Conservation (phyloP, 1,139 yeast species). For the Zygosaccharomyces sapae region DNA sequence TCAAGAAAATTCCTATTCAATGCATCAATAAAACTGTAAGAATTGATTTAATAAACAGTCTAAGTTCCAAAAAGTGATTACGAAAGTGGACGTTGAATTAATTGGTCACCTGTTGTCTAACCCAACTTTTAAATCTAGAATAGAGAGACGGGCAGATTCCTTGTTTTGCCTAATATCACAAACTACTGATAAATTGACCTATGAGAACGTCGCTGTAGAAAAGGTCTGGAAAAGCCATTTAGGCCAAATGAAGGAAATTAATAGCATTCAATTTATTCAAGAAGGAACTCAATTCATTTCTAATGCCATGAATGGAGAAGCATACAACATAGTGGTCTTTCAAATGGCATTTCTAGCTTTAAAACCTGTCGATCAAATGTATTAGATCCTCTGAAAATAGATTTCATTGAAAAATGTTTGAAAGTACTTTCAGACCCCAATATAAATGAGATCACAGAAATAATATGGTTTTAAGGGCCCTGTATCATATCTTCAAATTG, state of each 20-base stretch:
- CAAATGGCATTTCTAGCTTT: conserved; percentile 20
- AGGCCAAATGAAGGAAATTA: conserved; percentile 26
- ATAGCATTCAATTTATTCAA: conserved; percentile 16
- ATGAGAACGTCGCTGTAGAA: conserved; percentile 20
- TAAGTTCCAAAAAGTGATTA: conserved; percentile 23
- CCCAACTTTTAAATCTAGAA: conserved; percentile 49
- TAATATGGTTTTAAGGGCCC: conserved; percentile 22
- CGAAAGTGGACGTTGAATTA: conserved; percentile 12
- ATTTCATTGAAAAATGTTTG: conserved; percentile 7
- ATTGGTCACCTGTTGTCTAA: conserved; percentile 41
- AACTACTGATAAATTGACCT: conserved; percentile 5
- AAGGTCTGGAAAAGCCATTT: conserved; percentile 29
- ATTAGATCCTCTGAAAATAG: conserved; percentile 4
- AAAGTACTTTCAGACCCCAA: conserved; percentile 3
- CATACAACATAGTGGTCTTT: conserved; percentile 11
- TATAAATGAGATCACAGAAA: conserved; percentile 4
- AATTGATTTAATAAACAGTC: conserved; percentile 39
- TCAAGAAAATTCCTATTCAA: conserved; percentile 44
- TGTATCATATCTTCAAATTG: conserved; percentile 13
- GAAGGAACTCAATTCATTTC: conserved; percentile 4
- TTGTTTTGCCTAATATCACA: conserved; percentile 25
- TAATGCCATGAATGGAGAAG: conserved; percentile 4
- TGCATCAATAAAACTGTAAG: conserved; percentile 46
- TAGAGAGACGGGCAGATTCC: conserved; percentile 44
- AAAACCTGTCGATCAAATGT: conserved; percentile 3